phyloP scores from a whole-genome alignment of 148 eudicot genomes.

The Arbutus unedo region DNA sequence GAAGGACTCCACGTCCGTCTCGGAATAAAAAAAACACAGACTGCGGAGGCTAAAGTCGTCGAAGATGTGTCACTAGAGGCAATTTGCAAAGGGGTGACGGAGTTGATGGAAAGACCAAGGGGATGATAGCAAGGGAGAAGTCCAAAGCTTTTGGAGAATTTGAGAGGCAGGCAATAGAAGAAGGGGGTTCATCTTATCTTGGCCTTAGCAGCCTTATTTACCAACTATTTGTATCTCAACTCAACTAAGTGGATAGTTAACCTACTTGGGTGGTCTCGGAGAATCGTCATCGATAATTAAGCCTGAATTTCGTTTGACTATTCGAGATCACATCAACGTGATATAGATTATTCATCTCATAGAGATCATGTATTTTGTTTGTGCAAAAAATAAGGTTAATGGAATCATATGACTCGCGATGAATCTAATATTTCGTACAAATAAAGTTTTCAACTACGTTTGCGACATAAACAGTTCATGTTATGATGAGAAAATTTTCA shows the following conservation, averaged over 20 bases:
- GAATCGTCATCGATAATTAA: too few relatives aligned
- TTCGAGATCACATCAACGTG: too few relatives aligned
- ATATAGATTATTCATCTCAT: too few relatives aligned
- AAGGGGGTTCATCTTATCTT: constrained; percentile 29
- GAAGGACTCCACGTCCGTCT: constrained; percentile 20
- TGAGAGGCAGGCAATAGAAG: constrained; percentile 15
- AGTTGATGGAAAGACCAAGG: constrained; percentile 30
- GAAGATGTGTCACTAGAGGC: constrained; percentile 6
- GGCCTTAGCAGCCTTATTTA: constrained; percentile 13
- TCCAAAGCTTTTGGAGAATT: constrained; percentile 18
- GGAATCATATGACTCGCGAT: too few relatives aligned
- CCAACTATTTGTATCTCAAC: constrained; percentile 2
- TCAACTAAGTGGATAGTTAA: background rate
- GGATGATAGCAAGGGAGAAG: constrained; percentile 19
- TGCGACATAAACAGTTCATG: too few relatives aligned
- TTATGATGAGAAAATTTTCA: too few relatives aligned
- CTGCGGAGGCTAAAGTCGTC: background rate
- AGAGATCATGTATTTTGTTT: too few relatives aligned
- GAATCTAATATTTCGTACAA: too few relatives aligned
- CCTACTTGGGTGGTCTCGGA: too few relatives aligned
- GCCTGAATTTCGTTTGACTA: too few relatives aligned
- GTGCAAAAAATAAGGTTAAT: too few relatives aligned
- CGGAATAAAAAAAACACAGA: background rate
- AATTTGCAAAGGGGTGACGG: constrained; percentile 26
- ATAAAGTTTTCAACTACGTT: too few relatives aligned